phyloP scores from a whole-genome alignment of 768 basidiomycete species.

The Termitomyces sp. region DNA sequence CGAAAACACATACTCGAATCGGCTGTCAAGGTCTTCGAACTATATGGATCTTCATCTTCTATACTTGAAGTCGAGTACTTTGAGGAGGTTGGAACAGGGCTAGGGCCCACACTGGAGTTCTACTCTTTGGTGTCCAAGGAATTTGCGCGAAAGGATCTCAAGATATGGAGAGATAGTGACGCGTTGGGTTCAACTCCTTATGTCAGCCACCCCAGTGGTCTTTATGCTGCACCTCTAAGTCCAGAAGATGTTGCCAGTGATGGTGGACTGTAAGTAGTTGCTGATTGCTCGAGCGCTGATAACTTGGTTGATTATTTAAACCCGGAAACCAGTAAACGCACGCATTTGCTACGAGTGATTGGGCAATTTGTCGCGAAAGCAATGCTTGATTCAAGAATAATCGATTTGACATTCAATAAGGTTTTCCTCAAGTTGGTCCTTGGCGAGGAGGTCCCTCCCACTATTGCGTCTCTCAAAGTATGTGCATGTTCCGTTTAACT shows the following conservation, averaged over 20 bases:
- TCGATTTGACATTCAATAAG: slow-evolving; percentile 92
- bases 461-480: slow-evolving; percentile 79
- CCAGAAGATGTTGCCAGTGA: slow-evolving; percentile 65
- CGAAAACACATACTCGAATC: slow-evolving; percentile 93
- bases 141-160: slow-evolving; percentile 83
- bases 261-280: slow-evolving; percentile 60
- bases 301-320: neutral
- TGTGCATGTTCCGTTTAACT: slow-evolving; percentile 10
- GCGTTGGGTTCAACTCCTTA: slow-evolving; percentile 52
- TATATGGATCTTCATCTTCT: slow-evolving; percentile 92
- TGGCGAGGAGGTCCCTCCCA: slow-evolving; percentile 80
- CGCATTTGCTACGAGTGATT: slow-evolving; percentile 82
- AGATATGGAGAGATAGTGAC: slow-evolving; percentile 91
- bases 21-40: slow-evolving; percentile 92
- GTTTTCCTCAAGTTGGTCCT: slow-evolving; percentile 90
- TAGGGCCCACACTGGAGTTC: slow-evolving; percentile 97
- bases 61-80: slow-evolving; percentile 98
- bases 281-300: neutral
- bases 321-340: slow-evolving; percentile 56
- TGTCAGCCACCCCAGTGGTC: slow-evolving; percentile 79
- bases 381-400: slow-evolving; percentile 94
- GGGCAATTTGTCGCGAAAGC: slow-evolving; percentile 98
- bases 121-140: slow-evolving; percentile 96
- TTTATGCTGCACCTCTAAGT: slow-evolving; percentile 84
- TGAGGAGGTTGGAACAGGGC: slow-evolving; percentile 95